phyloP scores from a whole-genome alignment of 2,329 filamentous ascomycete species.

The Bipolaris oryzae region DNA sequence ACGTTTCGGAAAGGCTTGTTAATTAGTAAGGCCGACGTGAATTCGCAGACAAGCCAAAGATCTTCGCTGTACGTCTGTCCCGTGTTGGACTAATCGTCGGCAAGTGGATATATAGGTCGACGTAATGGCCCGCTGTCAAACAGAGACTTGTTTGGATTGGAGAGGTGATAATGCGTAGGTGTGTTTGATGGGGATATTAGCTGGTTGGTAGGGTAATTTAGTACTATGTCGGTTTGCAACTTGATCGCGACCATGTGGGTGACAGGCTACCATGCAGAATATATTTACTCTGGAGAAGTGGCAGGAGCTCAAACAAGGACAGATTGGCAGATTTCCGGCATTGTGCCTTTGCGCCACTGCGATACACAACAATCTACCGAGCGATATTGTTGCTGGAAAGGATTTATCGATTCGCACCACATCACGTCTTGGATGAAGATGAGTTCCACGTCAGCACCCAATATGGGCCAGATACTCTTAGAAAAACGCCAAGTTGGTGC shows the following conservation, averaged over 20 bases:
- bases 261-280: no score
- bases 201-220: no score
- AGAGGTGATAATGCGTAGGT: neutral
- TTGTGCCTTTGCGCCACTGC: neutral
- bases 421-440: neutral
- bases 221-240: no score
- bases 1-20: neutral
- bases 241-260: no score
- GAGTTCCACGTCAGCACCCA: constrained; percentile 2
- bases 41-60: constrained; percentile 1
- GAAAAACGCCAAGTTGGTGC: neutral
- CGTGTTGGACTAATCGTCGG: constrained; percentile 1
- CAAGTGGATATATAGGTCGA: neutral
- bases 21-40: neutral
- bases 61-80: neutral
- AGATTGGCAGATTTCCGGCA: no score
- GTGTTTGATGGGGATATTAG: neutral
- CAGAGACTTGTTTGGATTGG: neutral
- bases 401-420: neutral
- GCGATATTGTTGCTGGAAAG: neutral
- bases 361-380: neutral
- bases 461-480: neutral
- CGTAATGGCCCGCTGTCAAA: neutral
- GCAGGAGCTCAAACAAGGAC: no score
- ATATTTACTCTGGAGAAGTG: no score